Conservation (phyloP, 768 basidiomycete genomes). For the Clitopilus passeckerianus region DNA sequence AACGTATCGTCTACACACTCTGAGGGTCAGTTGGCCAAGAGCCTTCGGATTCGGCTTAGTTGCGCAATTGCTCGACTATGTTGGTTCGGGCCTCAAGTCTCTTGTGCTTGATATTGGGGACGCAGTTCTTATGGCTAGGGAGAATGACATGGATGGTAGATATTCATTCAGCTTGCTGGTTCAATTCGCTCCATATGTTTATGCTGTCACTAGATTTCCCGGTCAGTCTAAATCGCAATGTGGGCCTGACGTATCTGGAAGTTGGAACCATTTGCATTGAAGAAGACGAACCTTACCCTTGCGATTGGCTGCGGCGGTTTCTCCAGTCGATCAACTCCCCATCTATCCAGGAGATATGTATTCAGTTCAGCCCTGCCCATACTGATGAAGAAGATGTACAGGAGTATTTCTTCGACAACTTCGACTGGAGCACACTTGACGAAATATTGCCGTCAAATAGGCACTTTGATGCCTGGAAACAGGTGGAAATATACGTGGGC, state of each 20-base stretch:
- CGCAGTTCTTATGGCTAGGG: background rate
- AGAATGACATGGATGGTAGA: background rate
- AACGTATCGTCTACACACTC: background rate
- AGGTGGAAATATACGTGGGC: background rate
- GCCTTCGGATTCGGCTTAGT: background rate
- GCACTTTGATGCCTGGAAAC: background rate
- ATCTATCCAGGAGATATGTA: background rate
- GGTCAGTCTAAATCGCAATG: background rate
- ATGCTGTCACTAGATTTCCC: background rate
- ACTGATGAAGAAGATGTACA: background rate
- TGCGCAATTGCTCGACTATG: background rate
- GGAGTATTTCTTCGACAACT: background rate
- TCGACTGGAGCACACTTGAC: background rate
- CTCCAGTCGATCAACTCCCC: background rate
- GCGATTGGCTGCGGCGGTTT: background rate
- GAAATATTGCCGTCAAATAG: background rate
- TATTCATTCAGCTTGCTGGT: background rate
- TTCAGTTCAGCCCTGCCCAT: background rate
- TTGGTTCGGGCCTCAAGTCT: background rate
- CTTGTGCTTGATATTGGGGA: background rate
- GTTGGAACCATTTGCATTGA: background rate
- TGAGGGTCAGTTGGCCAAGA: background rate
- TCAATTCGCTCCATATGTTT: background rate
- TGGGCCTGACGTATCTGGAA: background rate
- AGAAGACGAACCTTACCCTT: background rate